phyloP scores from a whole-genome alignment of 108 stramenopile species.

The Nannochloropsis salina region DNA sequence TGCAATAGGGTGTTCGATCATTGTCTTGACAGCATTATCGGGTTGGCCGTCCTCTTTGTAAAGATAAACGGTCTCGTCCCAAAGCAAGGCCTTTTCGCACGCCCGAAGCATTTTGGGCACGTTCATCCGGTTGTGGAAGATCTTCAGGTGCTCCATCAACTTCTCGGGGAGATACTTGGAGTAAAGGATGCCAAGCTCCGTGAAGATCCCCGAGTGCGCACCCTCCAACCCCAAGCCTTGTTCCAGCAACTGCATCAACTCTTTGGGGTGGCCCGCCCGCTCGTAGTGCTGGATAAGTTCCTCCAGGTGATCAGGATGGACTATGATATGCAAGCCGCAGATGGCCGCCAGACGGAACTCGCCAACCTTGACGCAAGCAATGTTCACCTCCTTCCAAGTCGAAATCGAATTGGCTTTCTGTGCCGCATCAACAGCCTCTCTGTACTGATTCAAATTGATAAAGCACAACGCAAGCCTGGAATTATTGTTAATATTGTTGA shows the following conservation, averaged over 20 bases:
- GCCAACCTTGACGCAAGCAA: conserved; percentile 84
- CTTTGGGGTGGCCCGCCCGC: conserved; percentile 85
- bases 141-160: conserved; percentile 99
- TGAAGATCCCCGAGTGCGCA: conserved; percentile 98
- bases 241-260: conserved; percentile 95
- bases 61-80: conserved; percentile 89
- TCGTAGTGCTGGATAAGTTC: conserved; percentile 97
- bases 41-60: conserved; percentile 95
- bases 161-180: conserved; percentile 94
- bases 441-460: conserved; percentile 91
- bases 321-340: conserved; percentile 96
- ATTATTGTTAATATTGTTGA: conserved; percentile 98
- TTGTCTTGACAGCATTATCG: conserved; percentile 93
- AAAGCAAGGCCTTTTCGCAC: conserved; percentile 93
- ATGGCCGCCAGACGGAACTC: conserved; percentile 95
- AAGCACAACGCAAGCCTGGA: conserved; percentile 98
- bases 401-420: conserved; percentile 91
- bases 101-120: conserved; percentile 94
- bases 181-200: conserved; percentile 98
- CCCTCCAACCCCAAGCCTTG: conserved; percentile 94
- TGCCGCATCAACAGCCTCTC: conserved; percentile 98
- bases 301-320: conserved; percentile 98
- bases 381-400: conserved; percentile 97
- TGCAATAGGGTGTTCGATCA: conserved; percentile 89
- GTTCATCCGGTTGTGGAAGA: conserved; percentile 94